Percentiles rank a stretch among this genome's conserved stretches.
Evolutionary conservation across 116 monocot genomes (phyloP).

Genomic region (Iris pallida): DNA sequence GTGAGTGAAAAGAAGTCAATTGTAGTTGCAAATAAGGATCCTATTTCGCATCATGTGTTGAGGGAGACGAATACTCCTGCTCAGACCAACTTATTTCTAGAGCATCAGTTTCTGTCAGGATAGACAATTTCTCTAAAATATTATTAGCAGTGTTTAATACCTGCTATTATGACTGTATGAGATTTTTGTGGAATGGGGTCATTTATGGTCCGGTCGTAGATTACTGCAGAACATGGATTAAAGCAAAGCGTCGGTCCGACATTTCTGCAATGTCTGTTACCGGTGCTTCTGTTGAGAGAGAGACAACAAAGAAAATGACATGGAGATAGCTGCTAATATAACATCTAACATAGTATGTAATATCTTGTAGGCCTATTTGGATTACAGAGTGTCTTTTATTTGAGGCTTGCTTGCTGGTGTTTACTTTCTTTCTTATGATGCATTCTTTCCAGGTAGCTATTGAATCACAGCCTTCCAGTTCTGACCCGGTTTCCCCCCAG

Average conservation of each 20-base stretch:
- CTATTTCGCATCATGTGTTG: slow-evolving; percentile 6
- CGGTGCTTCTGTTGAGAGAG: slow-evolving; percentile 11
- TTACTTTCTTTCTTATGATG: background rate
- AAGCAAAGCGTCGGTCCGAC: slow-evolving; percentile 39
- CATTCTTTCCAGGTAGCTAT: slow-evolving; percentile 15
- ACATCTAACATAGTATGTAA: slow-evolving; percentile 8
- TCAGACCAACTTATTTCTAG: slow-evolving; percentile 8
- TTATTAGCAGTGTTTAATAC: slow-evolving; percentile 33
- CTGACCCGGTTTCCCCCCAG: slow-evolving; percentile 6
- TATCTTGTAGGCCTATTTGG: background rate
- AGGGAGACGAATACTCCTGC: slow-evolving; percentile 20
- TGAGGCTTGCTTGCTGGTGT: background rate
- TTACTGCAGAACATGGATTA: slow-evolving; percentile 53
- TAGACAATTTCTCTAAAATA: slow-evolving; percentile 36
- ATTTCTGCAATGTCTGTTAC: slow-evolving; percentile 10
- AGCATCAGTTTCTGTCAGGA: slow-evolving; percentile 5
- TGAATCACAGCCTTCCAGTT: slow-evolving; percentile 3
- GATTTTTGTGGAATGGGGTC: slow-evolving; percentile 65
- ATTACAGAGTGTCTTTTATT: background rate
- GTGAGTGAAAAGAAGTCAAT: slow-evolving; percentile 15
- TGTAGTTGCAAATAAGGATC: slow-evolving; percentile 9
- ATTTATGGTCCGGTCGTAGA: slow-evolving; percentile 61
- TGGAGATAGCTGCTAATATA: slow-evolving; percentile 3
- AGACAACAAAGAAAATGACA: slow-evolving; percentile 13
- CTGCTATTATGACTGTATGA: slow-evolving; percentile 63